Evolutionary conservation across 75 land plant genomes (phyloP), one percentile per base, ranked within the genome.

Genomic region (Pinus taeda): DNA sequence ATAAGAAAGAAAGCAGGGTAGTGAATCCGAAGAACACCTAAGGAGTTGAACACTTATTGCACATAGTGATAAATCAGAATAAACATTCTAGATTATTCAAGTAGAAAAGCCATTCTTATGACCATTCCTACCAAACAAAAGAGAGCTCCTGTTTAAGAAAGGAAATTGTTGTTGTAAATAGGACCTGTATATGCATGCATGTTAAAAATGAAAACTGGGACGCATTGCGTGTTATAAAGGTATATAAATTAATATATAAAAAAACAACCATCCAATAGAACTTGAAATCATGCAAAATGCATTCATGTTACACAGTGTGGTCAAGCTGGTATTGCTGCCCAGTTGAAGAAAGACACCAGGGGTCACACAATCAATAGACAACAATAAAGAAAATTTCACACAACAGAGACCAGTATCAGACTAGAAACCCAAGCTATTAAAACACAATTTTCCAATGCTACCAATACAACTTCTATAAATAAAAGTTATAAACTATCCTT

Each of bases 101-200:
- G 12, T 49, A 49, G 2, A 49, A 49, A 49, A 49, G 55, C 9
- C 55, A 49, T 9, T 49, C 55, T 49, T 49, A 9, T 49, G 12
- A 49, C 11, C 55, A 9, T 9, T 49, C 55, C 55, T 49, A 2
- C 55, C 12, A 49, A 11, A 49, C 55, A 49, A 49, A 2, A 49
- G 1, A 49, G 12, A 11, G 55, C 55, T 49, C 12, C 1, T 49
- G 55, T 49, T 49, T 13, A 49, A 49, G 55, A 49, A 45, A 49
- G 53, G 12, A 49, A 49, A 49, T 49, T 49, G 55, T 49, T 9
- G 94, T 90, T 74, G 89, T 96, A 15, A 7, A 18, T 15, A 20
- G 12, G 33, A 39, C 4, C 7, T 12, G 20, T 67, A n/a, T 57
- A 14, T 29, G 6, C 21, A 22, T 26, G 30, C 67, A 26, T 15